Base-by-base conservation (phyloP, 2,329 filamentous ascomycete genomes). In the Penicillium sp. region DNA sequence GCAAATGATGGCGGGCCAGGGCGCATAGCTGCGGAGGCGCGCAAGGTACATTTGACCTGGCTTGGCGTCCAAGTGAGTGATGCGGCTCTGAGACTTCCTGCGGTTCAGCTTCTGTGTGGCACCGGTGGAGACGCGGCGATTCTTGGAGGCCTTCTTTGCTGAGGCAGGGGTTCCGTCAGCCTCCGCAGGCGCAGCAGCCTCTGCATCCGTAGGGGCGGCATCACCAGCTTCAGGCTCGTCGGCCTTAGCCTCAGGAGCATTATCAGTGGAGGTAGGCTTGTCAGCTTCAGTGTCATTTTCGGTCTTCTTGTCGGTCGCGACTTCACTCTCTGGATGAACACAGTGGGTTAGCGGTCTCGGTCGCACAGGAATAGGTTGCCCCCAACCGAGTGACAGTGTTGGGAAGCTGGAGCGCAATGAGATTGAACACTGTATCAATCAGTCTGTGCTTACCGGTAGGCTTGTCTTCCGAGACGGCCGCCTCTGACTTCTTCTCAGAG, bases 1-100 rank as follows among this genome's bases (percentile, higher is more conserved):
- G 69, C 89, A 93, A 61, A 99, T 83, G 66, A 99, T 88, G 46
- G 89, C 86, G 13, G 93, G 93, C 93, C 93, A 99, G 33, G 89
- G 86, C 28, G 93, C 89, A 71, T 89, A 95, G 52, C 92, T 93
- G 78, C 95, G 95, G 71, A 99, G 84, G 70, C 91, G 88, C 57
- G 95, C 89, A 66, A 95, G 84, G 73, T 87, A 97, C 72, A 91
- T 87, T 63, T 97, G 87, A 60, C 95, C 93, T 4, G 93, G 88
- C 75, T 95, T 80, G 56, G 89, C 91, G 66, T 95, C 82, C 45
- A 89, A 78, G 60, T 89, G 81, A 37, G 80, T 80, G 56, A 87
- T 77, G 65, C 85, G 84, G 54, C 80, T 78, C 73, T 84, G 85
- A 40, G 88, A 91, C 67, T 84, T 87, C 78, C 93, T 95, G 76